Evolutionary conservation across 1,284 basidiomycete species (phyloP).

Genomic region (Heterobasidion parviporum): DNA sequence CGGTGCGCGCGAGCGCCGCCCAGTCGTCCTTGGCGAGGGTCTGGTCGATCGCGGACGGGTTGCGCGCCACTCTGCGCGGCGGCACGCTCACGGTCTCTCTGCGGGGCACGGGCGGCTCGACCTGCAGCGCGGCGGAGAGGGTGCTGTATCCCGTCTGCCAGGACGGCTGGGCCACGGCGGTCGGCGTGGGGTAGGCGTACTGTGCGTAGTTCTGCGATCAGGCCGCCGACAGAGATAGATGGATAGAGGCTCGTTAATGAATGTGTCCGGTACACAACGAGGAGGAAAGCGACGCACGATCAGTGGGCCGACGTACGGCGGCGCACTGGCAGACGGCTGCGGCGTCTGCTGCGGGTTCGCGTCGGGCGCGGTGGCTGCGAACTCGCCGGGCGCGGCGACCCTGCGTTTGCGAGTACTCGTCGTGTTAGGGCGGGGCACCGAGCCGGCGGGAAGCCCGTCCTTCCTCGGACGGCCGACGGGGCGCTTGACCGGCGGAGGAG

Average conservation of each 20-base stretch:
- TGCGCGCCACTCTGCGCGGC: constrained; percentile 20
- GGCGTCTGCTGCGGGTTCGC: constrained; percentile 3
- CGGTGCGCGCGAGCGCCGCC: constrained; percentile 43
- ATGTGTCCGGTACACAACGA: background rate
- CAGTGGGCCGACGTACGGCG: background rate
- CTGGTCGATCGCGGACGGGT: constrained; percentile 36
- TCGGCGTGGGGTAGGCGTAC: constrained; percentile 8
- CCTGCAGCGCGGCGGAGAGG: constrained; percentile 13
- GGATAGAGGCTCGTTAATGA: no score
- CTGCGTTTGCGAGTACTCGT: constrained; percentile 30
- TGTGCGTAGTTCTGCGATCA: background rate
- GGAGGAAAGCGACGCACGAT: background rate
- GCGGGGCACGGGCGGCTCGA: constrained; percentile 8
- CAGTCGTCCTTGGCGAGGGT: constrained; percentile 51
- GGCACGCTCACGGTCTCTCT: constrained; percentile 11
- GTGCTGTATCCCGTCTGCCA: constrained; percentile 13
- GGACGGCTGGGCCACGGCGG: background rate
- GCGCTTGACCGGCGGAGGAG: constrained; percentile 36
- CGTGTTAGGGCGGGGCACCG: constrained; percentile 29
- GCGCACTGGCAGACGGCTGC: background rate
- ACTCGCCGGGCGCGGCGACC: constrained; percentile 23
- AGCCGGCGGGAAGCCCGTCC: constrained; percentile 50
- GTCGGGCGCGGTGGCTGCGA: constrained; percentile 13
- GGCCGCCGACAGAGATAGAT: no score
- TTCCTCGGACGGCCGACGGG: constrained; percentile 50